Conservation (phyloP, 2,329 filamentous ascomycete genomes). For the Ceratocystiopsis minuta region DNA sequence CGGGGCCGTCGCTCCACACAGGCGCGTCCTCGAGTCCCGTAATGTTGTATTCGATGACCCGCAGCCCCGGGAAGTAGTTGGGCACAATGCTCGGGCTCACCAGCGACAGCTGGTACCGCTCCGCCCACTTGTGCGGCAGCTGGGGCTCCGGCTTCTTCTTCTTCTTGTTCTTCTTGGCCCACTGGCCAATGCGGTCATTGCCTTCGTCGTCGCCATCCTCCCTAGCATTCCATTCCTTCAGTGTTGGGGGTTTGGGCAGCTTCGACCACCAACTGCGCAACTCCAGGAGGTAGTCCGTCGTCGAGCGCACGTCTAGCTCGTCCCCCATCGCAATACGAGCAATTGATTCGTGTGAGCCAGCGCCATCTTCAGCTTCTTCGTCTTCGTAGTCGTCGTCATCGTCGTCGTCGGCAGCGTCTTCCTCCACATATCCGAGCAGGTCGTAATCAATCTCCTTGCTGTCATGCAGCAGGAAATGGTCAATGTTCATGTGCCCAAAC, state of each 20-base stretch:
- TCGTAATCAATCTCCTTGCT: slow-evolving; percentile 54
- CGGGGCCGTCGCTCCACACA: slow-evolving; percentile 25
- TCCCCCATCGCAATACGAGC: slow-evolving; percentile 17
- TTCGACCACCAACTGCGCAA: slow-evolving; percentile 62
- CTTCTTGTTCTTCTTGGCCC: slow-evolving; percentile 10
- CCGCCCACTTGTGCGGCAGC: slow-evolving; percentile 41
- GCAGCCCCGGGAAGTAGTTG: slow-evolving; percentile 75
- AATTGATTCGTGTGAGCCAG: neutral
- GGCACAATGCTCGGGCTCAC: slow-evolving; percentile 80
- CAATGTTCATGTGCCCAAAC: slow-evolving; percentile 96
- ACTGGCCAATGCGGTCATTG: slow-evolving; percentile 7
- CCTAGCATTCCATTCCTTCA: too few species aligned
- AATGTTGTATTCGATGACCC: slow-evolving; percentile 92
- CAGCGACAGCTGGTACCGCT: slow-evolving; percentile 67
- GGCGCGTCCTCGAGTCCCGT: slow-evolving; percentile 46
- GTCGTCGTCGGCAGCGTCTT: neutral
- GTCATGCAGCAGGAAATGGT: slow-evolving; percentile 90
- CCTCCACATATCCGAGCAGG: slow-evolving; percentile 15
- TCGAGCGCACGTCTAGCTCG: slow-evolving; percentile 46
- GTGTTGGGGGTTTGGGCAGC: slow-evolving; percentile 35
- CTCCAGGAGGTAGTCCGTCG: slow-evolving; percentile 63
- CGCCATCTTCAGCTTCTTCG: neutral
- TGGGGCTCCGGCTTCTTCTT: slow-evolving; percentile 21
- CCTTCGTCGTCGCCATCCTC: slow-evolving; percentile 5
- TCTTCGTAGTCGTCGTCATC: slow-evolving; percentile 21